phyloP scores from a whole-genome alignment of 805 yeast genomes.

The Hermanozyma aechmeae region DNA sequence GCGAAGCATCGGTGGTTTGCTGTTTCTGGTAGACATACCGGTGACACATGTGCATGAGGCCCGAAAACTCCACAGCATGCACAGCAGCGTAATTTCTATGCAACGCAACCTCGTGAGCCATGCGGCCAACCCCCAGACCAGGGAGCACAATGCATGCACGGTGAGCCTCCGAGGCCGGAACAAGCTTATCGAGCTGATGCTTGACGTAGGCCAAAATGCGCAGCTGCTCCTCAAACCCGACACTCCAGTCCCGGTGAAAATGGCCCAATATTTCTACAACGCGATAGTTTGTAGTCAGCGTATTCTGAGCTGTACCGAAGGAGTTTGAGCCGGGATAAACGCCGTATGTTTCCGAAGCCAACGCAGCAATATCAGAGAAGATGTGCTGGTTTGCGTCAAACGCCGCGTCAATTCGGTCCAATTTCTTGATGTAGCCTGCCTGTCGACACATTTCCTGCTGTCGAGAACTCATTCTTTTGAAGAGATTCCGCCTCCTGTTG shows the following conservation, averaged over 20 bases:
- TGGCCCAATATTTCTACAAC: conserved; percentile 71
- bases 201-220: conserved; percentile 48
- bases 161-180: conserved; percentile 16
- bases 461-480: conserved; percentile 40
- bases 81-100: conserved; percentile 39
- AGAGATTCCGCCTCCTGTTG: conserved; percentile 33
- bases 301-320: conserved; percentile 4
- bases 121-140: conserved; percentile 79
- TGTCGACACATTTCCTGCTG: conserved; percentile 47
- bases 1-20: neutral
- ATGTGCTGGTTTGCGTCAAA: conserved; percentile 40
- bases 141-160: conserved; percentile 61
- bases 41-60: conserved; percentile 66
- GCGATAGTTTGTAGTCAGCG: conserved; percentile 20
- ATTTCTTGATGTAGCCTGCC: conserved; percentile 46
- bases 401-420: conserved; percentile 39
- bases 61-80: conserved; percentile 68
- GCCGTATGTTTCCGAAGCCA: conserved; percentile 36
- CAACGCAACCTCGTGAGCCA: conserved; percentile 54
- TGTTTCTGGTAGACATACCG: conserved; percentile 38
- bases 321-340: conserved; percentile 24
- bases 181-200: conserved; percentile 26
- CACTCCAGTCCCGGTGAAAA: conserved; percentile 71
- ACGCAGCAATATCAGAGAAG: conserved; percentile 35
- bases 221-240: conserved; percentile 38